A percentile compares a stretch with the other conserved stretches of the same genome.
Evolutionary conservation across 1,284 basidiomycete genomes (phyloP).

Genomic region (Ceratobasidium sp.): DNA sequence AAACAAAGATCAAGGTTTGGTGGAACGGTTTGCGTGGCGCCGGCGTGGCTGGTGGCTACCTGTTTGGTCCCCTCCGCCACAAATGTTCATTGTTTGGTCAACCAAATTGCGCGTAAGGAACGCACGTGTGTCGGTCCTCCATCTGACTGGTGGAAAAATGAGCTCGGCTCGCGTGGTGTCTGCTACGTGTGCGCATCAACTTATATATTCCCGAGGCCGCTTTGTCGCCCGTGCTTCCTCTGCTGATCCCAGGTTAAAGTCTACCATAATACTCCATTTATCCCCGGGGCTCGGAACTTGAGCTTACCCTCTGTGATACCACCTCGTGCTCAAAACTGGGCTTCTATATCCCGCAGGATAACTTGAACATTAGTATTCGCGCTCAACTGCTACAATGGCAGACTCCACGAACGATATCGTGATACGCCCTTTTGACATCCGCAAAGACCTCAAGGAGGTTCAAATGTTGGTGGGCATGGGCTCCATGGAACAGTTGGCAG

Average conservation of each 20-base stretch:
- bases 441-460: conserved; percentile 47
- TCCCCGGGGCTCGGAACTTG: background rate
- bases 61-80: background rate
- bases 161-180: conserved; percentile 3
- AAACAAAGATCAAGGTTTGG: background rate
- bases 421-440: conserved; percentile 23
- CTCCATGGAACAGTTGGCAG: conserved; percentile 52
- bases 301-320: background rate
- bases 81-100: background rate
- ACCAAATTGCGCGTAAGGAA: background rate
- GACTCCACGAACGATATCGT: conserved; percentile 27
- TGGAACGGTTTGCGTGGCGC: background rate
- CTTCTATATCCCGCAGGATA: background rate
- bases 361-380: background rate
- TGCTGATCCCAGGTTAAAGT: background rate
- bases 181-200: background rate
- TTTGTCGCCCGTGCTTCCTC: background rate
- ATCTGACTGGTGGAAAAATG: conserved; percentile 9
- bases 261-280: background rate
- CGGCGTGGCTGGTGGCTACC: background rate
- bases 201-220: background rate
- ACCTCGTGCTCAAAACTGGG: background rate
- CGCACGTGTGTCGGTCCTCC: conserved; percentile 28
- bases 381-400: background rate
- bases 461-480: conserved; percentile 51